These are phyloP conservation scores for Heterobasidion occidentale DNA, from an alignment of 1,284 basidiomycete species.

Conservation along the genomic window DNA sequence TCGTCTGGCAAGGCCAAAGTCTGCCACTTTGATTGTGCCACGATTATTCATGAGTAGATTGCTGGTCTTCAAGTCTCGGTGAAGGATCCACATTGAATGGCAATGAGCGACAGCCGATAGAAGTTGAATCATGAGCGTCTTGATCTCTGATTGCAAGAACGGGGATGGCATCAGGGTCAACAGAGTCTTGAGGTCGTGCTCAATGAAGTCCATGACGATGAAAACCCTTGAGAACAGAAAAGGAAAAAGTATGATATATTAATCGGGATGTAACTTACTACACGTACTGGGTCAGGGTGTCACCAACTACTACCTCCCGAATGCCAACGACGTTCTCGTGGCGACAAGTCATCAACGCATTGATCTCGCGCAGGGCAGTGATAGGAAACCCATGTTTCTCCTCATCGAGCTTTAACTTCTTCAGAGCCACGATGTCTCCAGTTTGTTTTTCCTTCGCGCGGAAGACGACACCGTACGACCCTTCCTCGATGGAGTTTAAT, in stretches of 20 bases:
- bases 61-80: slow-evolving; percentile 95
- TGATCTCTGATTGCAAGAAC: slow-evolving; percentile 96
- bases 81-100: slow-evolving; percentile 95
- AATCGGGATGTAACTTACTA: slow-evolving; percentile 5
- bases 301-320: slow-evolving; percentile 97
- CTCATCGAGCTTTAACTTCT: slow-evolving; percentile 97
- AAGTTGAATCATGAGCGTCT: slow-evolving; percentile 91
- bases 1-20: slow-evolving; percentile 93
- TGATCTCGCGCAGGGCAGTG: slow-evolving; percentile 91
- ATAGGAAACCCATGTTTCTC: slow-evolving; percentile 99
- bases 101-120: slow-evolving; percentile 91
- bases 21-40: slow-evolving; percentile 96
- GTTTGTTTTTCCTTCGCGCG: slow-evolving; percentile 91
- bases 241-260: slow-evolving; percentile 2
- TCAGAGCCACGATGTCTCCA: slow-evolving; percentile 92
- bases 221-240: slow-evolving; percentile 63
- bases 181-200: slow-evolving; percentile 97
- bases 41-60: slow-evolving; percentile 99
- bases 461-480: slow-evolving; percentile 97
- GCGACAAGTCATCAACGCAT: slow-evolving; percentile 85
- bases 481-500: slow-evolving; percentile 98
- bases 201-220: slow-evolving; percentile 99
- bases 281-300: slow-evolving; percentile 95
- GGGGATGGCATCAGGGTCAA: slow-evolving; percentile 90
- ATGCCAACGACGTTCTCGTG: slow-evolving; percentile 96